A percentile compares a stretch with the other conserved stretches of the same genome.
These are phyloP conservation scores for Mitosporidium daphniae DNA, from an alignment of 371 early-diverging fungal species.

Conservation along the genomic window DNA sequence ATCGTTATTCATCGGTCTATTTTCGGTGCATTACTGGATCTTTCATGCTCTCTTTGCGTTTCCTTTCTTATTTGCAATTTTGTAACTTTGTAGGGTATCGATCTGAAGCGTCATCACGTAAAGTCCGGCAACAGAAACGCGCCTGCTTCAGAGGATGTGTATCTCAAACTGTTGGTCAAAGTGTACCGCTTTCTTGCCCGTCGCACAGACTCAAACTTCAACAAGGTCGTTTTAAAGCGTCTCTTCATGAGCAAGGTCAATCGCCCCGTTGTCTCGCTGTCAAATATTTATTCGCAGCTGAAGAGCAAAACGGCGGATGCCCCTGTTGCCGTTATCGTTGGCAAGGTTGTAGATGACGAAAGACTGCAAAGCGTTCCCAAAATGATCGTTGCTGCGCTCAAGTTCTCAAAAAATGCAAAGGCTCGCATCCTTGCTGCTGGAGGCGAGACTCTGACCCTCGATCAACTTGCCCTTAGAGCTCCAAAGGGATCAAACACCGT, in stretches of 20 bases:
- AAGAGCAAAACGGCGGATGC: constrained; percentile 25
- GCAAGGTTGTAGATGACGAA: constrained; percentile 74
- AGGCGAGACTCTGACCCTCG: constrained; percentile 81
- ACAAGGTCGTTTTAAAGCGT: constrained; percentile 85
- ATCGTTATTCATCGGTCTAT: too few species aligned
- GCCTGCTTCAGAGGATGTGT: constrained; percentile 25
- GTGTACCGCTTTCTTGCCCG: constrained; percentile 88
- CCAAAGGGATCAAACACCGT: constrained; percentile 78
- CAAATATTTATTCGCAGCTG: constrained; percentile 28
- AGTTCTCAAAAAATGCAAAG: constrained; percentile 64
- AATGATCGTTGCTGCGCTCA: constrained; percentile 65
- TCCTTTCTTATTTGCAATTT: too few species aligned
- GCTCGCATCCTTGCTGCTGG: constrained; percentile 85
- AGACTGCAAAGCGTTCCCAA: constrained; percentile 59
- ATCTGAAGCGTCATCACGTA: constrained; percentile 56
- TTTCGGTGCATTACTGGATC: too few species aligned
- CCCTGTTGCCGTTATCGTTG: constrained; percentile 64
- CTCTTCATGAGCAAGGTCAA: constrained; percentile 83
- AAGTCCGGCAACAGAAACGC: constrained; percentile 47
- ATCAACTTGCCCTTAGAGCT: constrained; percentile 81
- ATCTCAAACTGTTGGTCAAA: constrained; percentile 1
- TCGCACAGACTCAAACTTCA: constrained; percentile 80
- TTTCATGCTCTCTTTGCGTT: too few species aligned
- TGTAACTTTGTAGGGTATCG: constrained; percentile 62
- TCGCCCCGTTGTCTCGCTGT: constrained; percentile 66